Conservation (phyloP, 106 monocot genomes). For the Chionographis japonica region DNA sequence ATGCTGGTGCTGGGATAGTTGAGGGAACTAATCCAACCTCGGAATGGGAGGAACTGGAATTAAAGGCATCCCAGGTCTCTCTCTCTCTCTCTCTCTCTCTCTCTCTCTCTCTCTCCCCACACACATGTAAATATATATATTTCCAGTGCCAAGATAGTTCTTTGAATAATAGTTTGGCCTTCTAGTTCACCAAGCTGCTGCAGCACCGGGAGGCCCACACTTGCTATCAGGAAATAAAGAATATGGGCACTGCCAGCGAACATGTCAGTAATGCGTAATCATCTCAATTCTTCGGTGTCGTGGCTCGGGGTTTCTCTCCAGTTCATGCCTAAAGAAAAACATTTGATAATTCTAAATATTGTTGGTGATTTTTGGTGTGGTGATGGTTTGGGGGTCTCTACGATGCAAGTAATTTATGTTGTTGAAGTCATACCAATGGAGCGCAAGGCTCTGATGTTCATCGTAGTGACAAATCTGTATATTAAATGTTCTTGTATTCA, state of each 20-base stretch:
- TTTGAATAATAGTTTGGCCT: background rate
- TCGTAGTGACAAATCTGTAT: no score
- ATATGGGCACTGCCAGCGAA: constrained; percentile 17
- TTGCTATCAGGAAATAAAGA: constrained; percentile 20
- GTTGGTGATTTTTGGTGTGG: no score
- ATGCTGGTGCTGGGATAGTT: constrained; percentile 85
- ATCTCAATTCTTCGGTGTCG: no score
- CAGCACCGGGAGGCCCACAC: constrained; percentile 22
- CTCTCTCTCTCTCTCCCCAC: background rate
- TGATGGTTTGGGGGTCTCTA: no score
- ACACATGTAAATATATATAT: background rate
- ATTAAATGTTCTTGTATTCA: no score
- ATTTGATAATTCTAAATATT: no score
- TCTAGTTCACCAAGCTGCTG: constrained; percentile 74
- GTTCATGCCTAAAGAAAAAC: no score
- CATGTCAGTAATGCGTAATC: background rate
- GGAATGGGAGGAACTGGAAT: constrained; percentile 83
- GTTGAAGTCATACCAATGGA: no score
- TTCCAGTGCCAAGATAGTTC: background rate
- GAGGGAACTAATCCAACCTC: constrained; percentile 71
- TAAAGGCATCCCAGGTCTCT: constrained; percentile 86
- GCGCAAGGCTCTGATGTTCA: no score
- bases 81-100: constrained; percentile 8
- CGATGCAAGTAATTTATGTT: no score
- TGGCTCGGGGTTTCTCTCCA: no score